phyloP scores from a whole-genome alignment of 2,329 filamentous ascomycete species.

The Elsinoe perseae region DNA sequence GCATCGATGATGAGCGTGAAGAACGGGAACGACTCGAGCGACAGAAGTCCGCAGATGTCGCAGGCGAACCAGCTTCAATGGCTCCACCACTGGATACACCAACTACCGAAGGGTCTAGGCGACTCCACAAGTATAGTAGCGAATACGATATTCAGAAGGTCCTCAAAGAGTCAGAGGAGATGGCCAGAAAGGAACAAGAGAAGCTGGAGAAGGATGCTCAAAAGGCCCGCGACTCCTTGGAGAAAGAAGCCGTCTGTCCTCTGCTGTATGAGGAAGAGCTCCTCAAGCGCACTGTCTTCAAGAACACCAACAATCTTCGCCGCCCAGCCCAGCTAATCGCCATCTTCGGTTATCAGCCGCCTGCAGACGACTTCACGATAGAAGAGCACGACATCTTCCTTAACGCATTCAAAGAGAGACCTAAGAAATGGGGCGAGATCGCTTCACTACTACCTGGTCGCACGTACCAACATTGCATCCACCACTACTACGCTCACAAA shows the following conservation, averaged over 20 bases:
- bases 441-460: constrained; percentile 59
- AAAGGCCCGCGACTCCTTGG: constrained; percentile 63
- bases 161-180: constrained; percentile 64
- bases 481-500: constrained; percentile 78
- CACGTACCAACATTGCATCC: constrained; percentile 71
- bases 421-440: constrained; percentile 77
- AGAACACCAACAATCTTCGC: constrained; percentile 58
- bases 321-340: constrained; percentile 59
- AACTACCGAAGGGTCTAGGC: constrained; percentile 48
- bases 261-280: constrained; percentile 59
- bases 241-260: constrained; percentile 69
- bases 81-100: constrained; percentile 27
- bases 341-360: constrained; percentile 64
- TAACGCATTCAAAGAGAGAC: constrained; percentile 63
- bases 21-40: constrained; percentile 32
- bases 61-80: constrained; percentile 40
- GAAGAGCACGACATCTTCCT: constrained; percentile 66
- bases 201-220: constrained; percentile 44
- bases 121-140: constrained; percentile 53
- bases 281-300: constrained; percentile 51
- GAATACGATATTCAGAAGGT: constrained; percentile 67
- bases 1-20: constrained; percentile 36
- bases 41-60: constrained; percentile 29
- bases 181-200: constrained; percentile 62
- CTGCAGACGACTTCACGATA: constrained; percentile 65